A percentile compares a stretch with the other conserved stretches of the same genome.
phyloP scores from a whole-genome alignment of 176 grass and related monocot species.

The Bonia amplexicaulis region DNA sequence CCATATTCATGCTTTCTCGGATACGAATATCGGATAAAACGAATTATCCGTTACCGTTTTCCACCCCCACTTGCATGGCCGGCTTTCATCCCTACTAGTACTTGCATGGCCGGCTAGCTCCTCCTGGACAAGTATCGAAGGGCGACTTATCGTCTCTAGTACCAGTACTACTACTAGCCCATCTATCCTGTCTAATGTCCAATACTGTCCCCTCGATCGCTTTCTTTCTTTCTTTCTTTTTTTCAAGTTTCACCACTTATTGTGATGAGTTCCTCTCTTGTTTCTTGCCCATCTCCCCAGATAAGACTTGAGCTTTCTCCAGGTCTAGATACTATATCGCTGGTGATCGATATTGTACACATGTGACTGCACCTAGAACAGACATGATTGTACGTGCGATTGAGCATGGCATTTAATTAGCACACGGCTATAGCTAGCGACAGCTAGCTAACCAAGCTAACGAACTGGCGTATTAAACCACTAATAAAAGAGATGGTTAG shows the following conservation, averaged over 20 bases:
- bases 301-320: too few species aligned
- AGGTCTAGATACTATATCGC: too few species aligned
- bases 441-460: background rate
- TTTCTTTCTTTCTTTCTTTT: background rate
- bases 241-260: background rate
- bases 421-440: background rate
- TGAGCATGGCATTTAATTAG: background rate
- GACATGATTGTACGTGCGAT: background rate
- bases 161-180: background rate
- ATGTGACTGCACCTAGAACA: background rate
- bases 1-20: too few species aligned
- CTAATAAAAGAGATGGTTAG: background rate
- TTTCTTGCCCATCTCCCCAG: too few species aligned
- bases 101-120: background rate
- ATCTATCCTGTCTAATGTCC: background rate
- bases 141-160: background rate
- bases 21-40: too few species aligned
- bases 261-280: background rate
- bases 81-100: too few species aligned
- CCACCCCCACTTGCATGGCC: too few species aligned
- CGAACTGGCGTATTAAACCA: background rate
- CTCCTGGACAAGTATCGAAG: background rate
- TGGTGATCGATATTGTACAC: background rate
- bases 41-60: too few species aligned
- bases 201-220: background rate